Evolutionary conservation across 257 asterid species (phyloP), one percentile per base, ranked within the genome.

Genomic region (Ajuga chamaepitys): DNA sequence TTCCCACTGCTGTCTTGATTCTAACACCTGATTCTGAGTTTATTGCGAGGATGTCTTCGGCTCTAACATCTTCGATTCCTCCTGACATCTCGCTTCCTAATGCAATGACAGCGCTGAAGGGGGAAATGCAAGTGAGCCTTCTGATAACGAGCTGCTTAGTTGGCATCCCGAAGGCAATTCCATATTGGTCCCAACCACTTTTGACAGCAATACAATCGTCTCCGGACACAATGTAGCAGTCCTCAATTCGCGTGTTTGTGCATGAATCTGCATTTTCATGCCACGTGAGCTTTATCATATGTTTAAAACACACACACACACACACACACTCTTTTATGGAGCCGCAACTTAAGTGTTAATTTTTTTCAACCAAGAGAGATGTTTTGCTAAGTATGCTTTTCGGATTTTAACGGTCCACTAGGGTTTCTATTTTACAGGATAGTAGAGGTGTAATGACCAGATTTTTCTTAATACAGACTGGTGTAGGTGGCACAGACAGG

Each of bases 51-150:
- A 94, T 83, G 62, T 90, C 95, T 17, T 94, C 95, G 0, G 96
- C 95, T 11, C 91, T 64, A 0, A 90, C 95, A 35, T 86, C 91
- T 74, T 88, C 74, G 22, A 94, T 90, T 35, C 99, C 99, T 59
- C 99, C 99, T 0, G 99, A 94, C 99, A 94, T 94, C 75, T 94
- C 99, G 37, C 98, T 94, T 30, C 99, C 99, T 48, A 94, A 40
- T 7, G 99, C 99, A 13, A 94, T 86, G 46, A 85, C 84, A 2
- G 99, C 99, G 45, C 98, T 88, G 63, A 42, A 45, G 0, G 97
- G 99, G 0, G 99, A 94, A 55, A 90, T 82, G 80, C 99, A 94
- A 2, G 95, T 90, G 56, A 94, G 82, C 55, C 96, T 68, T 35
- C 88, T 76, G 66, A 94, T 90, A 1, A 82, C 62, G 1, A 94